Evolutionary conservation across 768 basidiomycete species (phyloP).

Genomic region (Jaapia argillacea): DNA sequence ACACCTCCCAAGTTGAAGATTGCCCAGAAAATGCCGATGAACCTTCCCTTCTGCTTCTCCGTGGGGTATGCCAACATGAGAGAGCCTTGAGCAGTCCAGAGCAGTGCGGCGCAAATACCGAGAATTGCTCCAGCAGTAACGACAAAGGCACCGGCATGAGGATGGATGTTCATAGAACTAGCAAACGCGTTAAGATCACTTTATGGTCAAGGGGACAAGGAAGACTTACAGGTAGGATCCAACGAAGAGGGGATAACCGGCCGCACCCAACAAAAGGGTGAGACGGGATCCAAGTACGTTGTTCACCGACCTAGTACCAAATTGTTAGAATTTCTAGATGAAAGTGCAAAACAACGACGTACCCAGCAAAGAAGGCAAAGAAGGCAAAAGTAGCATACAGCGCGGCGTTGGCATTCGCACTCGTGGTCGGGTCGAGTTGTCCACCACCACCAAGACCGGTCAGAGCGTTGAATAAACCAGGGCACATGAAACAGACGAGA

Average conservation of each 20-base stretch:
- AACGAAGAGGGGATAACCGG: conserved; percentile 71
- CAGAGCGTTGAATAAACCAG: conserved; percentile 72
- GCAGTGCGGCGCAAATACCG: conserved; percentile 58
- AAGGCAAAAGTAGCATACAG: conserved; percentile 58
- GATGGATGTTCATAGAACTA: conserved; percentile 65
- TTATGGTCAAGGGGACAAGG: background rate
- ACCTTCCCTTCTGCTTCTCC: conserved; percentile 66
- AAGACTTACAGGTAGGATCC: conserved; percentile 55
- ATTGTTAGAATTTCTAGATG: background rate
- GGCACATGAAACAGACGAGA: conserved; percentile 49
- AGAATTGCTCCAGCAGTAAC: conserved; percentile 65
- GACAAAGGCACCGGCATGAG: conserved; percentile 48
- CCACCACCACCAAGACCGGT: conserved; percentile 77
- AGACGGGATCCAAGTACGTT: conserved; percentile 57
- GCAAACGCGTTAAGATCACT: conserved; percentile 1
- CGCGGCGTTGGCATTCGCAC: conserved; percentile 61
- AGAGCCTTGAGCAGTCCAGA: conserved; percentile 83
- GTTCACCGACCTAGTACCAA: background rate
- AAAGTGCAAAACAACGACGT: conserved; percentile 9
- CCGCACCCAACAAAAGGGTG: conserved; percentile 64
- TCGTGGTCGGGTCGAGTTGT: conserved; percentile 53
- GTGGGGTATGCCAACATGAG: conserved; percentile 81
- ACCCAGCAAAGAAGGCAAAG: conserved; percentile 65
- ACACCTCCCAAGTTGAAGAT: conserved; percentile 81
- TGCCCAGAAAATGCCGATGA: conserved; percentile 74